phyloP scores from a whole-genome alignment of 2,329 filamentous ascomycete species.

The Sphaerostilbella broomeana region DNA sequence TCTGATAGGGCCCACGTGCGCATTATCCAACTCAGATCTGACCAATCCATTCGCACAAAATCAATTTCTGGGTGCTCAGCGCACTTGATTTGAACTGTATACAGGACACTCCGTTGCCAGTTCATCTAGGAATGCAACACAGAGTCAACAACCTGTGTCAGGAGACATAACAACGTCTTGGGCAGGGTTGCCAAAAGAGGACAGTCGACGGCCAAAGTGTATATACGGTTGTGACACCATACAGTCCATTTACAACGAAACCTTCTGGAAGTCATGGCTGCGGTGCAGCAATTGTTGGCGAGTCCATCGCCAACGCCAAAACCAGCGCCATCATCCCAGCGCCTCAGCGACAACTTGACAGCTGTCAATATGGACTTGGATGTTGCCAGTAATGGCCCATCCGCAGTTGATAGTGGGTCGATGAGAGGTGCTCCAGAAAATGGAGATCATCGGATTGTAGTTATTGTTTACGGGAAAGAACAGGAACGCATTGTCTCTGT shows the following conservation, averaged over 20 bases:
- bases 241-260: neutral
- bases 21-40: neutral
- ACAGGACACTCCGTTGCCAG: conserved; percentile 1
- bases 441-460: conserved; percentile 53
- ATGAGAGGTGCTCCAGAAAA: conserved; percentile 41
- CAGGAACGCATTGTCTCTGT: conserved; percentile 69
- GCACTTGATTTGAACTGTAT: neutral
- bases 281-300: conserved; percentile 32
- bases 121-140: conserved; percentile 7
- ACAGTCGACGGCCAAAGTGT: conserved; percentile 1
- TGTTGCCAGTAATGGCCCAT: conserved; percentile 28
- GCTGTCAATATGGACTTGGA: conserved; percentile 29
- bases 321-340: conserved; percentile 19
- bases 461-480: conserved; percentile 62
- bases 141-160: conserved; percentile 3
- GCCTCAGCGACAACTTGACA: conserved; percentile 20
- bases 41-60: neutral
- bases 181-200: conserved; percentile 6
- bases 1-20: no score
- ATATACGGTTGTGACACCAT: neutral
- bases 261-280: conserved; percentile 26
- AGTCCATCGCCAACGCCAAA: conserved; percentile 28
- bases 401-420: conserved; percentile 31
- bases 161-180: conserved; percentile 3
- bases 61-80: neutral